A percentile compares a stretch with the other conserved stretches of the same genome.
Conservation (phyloP, 2,329 filamentous ascomycete genomes). For the Phyllosticta paracitricarpa region DNA sequence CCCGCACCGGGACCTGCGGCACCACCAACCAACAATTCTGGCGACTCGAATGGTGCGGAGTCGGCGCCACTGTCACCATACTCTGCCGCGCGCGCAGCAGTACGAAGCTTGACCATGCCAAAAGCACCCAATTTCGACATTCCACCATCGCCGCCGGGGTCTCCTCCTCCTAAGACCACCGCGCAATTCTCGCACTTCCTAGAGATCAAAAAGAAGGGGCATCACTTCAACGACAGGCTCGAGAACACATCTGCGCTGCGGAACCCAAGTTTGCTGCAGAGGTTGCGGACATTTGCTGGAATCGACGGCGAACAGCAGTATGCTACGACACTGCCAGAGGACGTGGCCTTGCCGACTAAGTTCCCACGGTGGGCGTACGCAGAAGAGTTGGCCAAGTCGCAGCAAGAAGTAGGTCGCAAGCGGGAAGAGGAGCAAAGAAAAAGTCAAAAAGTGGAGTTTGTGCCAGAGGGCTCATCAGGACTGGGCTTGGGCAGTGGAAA, state of each 20-base stretch:
- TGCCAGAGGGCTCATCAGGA: conserved; percentile 17
- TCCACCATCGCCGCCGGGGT: conserved; percentile 59
- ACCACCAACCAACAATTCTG: conserved; percentile 13
- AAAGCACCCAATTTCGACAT: conserved; percentile 63
- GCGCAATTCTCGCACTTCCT: conserved; percentile 67
- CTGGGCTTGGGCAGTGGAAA: conserved; percentile 7
- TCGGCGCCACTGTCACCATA: conserved; percentile 50
- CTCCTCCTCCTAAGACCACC: conserved; percentile 37
- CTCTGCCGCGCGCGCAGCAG: conserved; percentile 50
- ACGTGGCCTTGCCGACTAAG: conserved; percentile 27
- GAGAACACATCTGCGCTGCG: conserved; percentile 55
- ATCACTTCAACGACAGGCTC: conserved; percentile 70
- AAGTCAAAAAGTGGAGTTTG: conserved; percentile 25
- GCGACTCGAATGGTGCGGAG: conserved; percentile 13
- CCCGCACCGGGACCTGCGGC: conserved; percentile 13
- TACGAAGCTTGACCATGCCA: conserved; percentile 66
- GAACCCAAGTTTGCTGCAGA: conserved; percentile 64
- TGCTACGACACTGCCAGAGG: conserved; percentile 43
- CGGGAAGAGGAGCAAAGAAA: conserved; percentile 23
- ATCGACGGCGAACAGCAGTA: conserved; percentile 52
- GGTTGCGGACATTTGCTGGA: conserved; percentile 60
- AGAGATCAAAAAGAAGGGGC: conserved; percentile 62
- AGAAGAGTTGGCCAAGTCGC: conserved; percentile 32
- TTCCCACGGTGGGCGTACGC: conserved; percentile 36
- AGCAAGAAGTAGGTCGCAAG: conserved; percentile 26